phyloP scores from a whole-genome alignment of 2,329 filamentous ascomycete genomes.

The Colletotrichum sojae region DNA sequence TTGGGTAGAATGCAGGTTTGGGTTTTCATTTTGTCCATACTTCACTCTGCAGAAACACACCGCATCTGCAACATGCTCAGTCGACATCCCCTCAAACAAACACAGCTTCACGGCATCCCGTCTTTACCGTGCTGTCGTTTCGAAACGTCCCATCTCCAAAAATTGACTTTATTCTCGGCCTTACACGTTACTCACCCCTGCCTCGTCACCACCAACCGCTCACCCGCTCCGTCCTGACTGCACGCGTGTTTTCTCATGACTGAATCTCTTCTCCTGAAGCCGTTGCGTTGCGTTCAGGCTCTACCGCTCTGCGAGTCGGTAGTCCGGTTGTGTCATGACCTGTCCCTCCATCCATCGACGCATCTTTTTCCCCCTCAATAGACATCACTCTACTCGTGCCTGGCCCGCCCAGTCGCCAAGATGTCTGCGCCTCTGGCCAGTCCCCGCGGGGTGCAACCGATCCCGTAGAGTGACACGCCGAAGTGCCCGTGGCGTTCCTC shows the following conservation, averaged over 20 bases:
- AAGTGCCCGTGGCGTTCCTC: conserved; percentile 2
- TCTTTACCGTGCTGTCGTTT: conserved; percentile 26
- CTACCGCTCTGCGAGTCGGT: not conserved
- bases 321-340: conserved; percentile 5
- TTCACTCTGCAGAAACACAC: conserved; percentile 19
- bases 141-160: conserved; percentile 28
- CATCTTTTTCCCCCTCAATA: not conserved
- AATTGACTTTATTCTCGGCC: not conserved
- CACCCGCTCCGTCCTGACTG: not conserved
- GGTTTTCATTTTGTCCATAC: not conserved
- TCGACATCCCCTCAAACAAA: conserved; percentile 13
- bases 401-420: conserved; percentile 24
- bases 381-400: conserved; percentile 30
- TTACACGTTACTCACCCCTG: conserved; percentile 9
- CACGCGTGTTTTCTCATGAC: too few relatives aligned
- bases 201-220: not conserved
- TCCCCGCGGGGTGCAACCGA: not conserved
- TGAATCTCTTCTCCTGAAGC: too few relatives aligned
- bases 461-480: not conserved
- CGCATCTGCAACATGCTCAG: not conserved
- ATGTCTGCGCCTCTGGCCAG: not conserved
- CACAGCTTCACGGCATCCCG: conserved; percentile 18
- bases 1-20: conserved; percentile 1
- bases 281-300: too few relatives aligned
- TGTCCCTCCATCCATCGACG: not conserved